A percentile compares a stretch with the other conserved stretches of the same genome.
phyloP scores from a whole-genome alignment of 2,329 filamentous ascomycete species.

The Cladophialophora carrionii region DNA sequence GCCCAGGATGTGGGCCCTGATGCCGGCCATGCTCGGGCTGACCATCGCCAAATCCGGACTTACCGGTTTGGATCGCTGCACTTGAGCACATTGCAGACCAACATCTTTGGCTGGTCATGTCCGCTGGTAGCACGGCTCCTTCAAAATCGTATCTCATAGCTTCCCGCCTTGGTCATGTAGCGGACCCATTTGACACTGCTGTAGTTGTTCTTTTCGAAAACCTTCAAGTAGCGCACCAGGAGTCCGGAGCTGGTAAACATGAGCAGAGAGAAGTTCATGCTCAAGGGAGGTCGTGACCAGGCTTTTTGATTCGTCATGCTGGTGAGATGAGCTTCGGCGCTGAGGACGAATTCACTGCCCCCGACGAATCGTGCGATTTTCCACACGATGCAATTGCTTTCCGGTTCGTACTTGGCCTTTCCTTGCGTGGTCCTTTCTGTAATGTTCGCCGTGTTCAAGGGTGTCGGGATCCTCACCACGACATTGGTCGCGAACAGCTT shows the following conservation, averaged over 20 bases:
- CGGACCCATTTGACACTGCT: slow-evolving; percentile 98
- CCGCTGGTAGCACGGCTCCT: background rate
- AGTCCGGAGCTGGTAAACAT: slow-evolving; percentile 98
- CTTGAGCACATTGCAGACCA: background rate
- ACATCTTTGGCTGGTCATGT: background rate
- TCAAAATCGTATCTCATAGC: slow-evolving; percentile 86
- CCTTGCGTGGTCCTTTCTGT: slow-evolving; percentile 92
- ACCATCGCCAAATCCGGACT: background rate
- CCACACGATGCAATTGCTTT: slow-evolving; percentile 98
- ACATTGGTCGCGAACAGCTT: slow-evolving; percentile 99
- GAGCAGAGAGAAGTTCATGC: slow-evolving; percentile 85
- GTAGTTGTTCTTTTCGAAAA: slow-evolving; percentile 99
- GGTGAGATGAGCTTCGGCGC: slow-evolving; percentile 87
- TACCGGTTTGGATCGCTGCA: background rate
- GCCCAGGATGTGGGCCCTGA: background rate
- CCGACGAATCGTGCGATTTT: slow-evolving; percentile 98
- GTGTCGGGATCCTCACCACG: slow-evolving; percentile 88
- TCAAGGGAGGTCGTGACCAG: slow-evolving; percentile 92
- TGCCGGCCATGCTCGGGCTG: background rate
- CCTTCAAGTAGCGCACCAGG: slow-evolving; percentile 91
- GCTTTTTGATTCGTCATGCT: slow-evolving; percentile 98
- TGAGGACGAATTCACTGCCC: slow-evolving; percentile 94
- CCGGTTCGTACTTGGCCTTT: slow-evolving; percentile 97
- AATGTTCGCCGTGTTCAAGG: slow-evolving; percentile 92
- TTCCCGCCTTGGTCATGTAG: slow-evolving; percentile 97